These are phyloP conservation scores for Chrysanthemum seticuspe DNA, from an alignment of 129 eudicot species.

Conservation along the genomic window DNA sequence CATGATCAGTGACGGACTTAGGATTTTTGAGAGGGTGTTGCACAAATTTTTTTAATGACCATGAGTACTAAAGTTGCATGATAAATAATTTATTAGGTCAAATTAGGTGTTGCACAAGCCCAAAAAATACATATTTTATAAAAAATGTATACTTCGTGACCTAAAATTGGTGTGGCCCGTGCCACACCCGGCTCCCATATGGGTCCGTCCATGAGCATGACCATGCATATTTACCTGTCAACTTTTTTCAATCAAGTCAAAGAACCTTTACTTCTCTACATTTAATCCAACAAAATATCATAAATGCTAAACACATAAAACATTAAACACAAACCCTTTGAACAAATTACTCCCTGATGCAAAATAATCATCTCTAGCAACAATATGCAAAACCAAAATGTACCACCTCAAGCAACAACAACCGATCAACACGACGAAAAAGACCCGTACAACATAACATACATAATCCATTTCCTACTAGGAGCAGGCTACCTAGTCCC, in stretches of 20 bases:
- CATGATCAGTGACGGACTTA: no score
- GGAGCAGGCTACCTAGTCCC: constrained; percentile 39
- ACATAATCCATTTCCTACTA: constrained; percentile 35
- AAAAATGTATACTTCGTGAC: no score
- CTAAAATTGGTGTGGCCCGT: no score
- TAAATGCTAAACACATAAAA: neutral
- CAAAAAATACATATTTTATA: no score
- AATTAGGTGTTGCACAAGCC: no score
- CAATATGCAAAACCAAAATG: constrained; percentile 9
- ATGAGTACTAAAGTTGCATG: no score
- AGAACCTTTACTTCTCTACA: neutral
- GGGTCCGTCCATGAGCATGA: no score
- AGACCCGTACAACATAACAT: constrained; percentile 26
- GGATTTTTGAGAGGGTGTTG: no score
- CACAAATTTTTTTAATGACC: no score
- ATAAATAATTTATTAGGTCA: no score
- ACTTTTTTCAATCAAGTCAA: neutral
- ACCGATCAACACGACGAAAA: constrained; percentile 14
- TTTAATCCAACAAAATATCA: constrained; percentile 15
- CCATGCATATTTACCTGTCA: neutral
- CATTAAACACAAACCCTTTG: constrained; percentile 1
- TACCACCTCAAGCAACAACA: neutral
- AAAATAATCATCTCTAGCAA: constrained; percentile 10
- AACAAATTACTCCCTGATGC: neutral
- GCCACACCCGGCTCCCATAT: no score